Evolutionary conservation across 164 flowering plant species (phyloP), one percentile per base, ranked within the genome.

Genomic region (Kingdonia uniflora): DNA sequence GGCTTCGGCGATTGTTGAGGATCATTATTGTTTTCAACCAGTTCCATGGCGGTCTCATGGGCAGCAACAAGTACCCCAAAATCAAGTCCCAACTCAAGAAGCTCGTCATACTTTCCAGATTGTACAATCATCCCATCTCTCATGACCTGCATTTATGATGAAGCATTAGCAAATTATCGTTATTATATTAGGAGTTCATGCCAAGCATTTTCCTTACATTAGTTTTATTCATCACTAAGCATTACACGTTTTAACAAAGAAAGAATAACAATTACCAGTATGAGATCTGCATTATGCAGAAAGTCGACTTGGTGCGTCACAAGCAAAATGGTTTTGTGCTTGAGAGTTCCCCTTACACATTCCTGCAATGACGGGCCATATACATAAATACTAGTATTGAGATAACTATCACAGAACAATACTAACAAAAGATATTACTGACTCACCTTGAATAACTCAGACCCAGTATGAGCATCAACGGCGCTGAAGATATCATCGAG

Each of bases 231-330:
- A n/a, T n/a, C n/a, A n/a, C n/a, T n/a, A n/a, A n/a, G n/a, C n/a
- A n/a, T n/a, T n/a, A n/a, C n/a, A n/a, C n/a, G n/a, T n/a, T n/a
- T n/a, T n/a, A n/a, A n/a, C 1, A 37, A 37, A 13, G 4, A 5
- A 38, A 38, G 25, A 2, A 43, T n/a, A 22, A 14, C 0, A 60
- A 88, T 53, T 54, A 89, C 99, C 69, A 80, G 35, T 44, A 94
- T 94, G 49, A 64, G 86, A 70, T 94, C 87, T 22, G 79, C 90
- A 67, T 89, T 87, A 42, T 83, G 91, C 70, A 94, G 66, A 76
- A 94, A 89, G 64, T 94, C 99, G 12, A 94, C 87, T 78, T 94
- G 99, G 61, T 94, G 99, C 1, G 99, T 94, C 5, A 94, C 99
- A 46, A 94, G 94, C 58, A 89, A 54, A 50, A 94, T 67, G 43